A percentile compares a stretch with the other conserved stretches of the same genome.
These are phyloP conservation scores for Aspergillus cavernicola DNA, from an alignment of 495 filamentous ascomycete species.

Conservation along the genomic window DNA sequence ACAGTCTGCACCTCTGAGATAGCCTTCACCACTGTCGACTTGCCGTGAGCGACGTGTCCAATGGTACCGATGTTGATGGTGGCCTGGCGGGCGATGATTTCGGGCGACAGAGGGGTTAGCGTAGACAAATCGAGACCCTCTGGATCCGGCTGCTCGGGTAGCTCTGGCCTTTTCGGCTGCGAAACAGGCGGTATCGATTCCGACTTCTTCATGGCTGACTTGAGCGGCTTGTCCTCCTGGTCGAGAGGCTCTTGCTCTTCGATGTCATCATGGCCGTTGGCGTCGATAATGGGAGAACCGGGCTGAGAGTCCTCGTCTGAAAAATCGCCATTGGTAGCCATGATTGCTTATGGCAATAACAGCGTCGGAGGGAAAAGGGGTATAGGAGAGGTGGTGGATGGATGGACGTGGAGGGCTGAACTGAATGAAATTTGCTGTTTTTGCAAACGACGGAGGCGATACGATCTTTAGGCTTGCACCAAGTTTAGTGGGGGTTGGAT, in stretches of 20 bases:
- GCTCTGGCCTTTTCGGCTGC: slow-evolving; percentile 52
- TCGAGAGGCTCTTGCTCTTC: slow-evolving; percentile 52
- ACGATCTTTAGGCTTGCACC: slow-evolving; percentile 30
- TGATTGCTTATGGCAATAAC: slow-evolving; percentile 39
- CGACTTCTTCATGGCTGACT: slow-evolving; percentile 68
- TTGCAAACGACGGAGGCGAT: slow-evolving; percentile 28
- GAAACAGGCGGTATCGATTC: slow-evolving; percentile 35
- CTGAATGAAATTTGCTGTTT: slow-evolving; percentile 41
- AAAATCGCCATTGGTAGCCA: slow-evolving; percentile 63
- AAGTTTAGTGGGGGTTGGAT: slow-evolving; percentile 26
- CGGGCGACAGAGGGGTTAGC: slow-evolving; percentile 82
- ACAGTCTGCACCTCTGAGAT: slow-evolving; percentile 99
- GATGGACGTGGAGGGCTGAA: slow-evolving; percentile 10
- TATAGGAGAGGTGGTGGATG: slow-evolving; percentile 13
- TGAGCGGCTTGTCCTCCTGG: slow-evolving; percentile 51
- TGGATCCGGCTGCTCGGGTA: slow-evolving; percentile 90
- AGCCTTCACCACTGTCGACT: slow-evolving; percentile 97
- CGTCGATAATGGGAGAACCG: slow-evolving; percentile 55
- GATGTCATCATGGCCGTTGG: slow-evolving; percentile 50
- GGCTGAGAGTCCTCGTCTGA: slow-evolving; percentile 58
- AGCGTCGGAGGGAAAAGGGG: slow-evolving; percentile 7
- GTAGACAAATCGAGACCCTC: slow-evolving; percentile 72
- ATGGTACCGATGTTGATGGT: slow-evolving; percentile 99
- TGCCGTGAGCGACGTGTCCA: slow-evolving; percentile 97
- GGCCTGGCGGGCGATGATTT: slow-evolving; percentile 94